Base-by-base conservation (phyloP, 345 rosid genomes). In the Clarkia xantiana region DNA sequence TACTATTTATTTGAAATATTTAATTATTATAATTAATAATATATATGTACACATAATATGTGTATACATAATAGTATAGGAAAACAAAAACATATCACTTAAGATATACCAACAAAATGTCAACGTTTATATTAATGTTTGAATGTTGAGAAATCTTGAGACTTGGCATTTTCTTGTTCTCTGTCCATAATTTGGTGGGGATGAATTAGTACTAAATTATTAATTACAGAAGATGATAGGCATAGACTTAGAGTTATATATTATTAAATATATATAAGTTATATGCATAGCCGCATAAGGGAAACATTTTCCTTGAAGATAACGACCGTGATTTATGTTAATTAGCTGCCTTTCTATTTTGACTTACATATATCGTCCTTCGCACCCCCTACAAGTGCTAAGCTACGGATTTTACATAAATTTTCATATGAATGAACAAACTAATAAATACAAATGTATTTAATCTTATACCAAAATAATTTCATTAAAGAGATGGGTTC, bases 261-360 rank as follows among this genome's bases (percentile, higher is more conserved):
- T 5, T 0, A 29, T 44, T 42, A 9, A 2, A 14, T 44, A 9
- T 15, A 1, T 44, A 11, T 44, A 8, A 3, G 7, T 44, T 14
- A 18, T 29, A 29, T 29, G 6, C 6, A 23, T 23, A 23, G 6
- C 6, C 3, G 3, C 4, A 23, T 2, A 0, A 1, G 36, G 36
- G 36, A 3, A 10, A 29, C 36, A 29, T 29, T 16, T 47, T 20
- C 15, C 36, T 47, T 15, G 36, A 47, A 20, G 9, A 47, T 8
- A 47, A 47, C 38, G 51, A 46, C 14, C 51, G 38, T 47, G 29
- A 47, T 47, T 47, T 47, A 5, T 9, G 36, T 19, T 47, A 34
- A n/a, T 11, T 10, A 5, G 50, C 38, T 11, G 11, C 2, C 8
- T 9, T 11, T 6, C 14, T 11, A 11, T 47, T 11, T 17, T 29